These are phyloP conservation scores for Pseudopyrenochaeta lycopersici DNA, from an alignment of 2,329 filamentous ascomycete species.

Conservation along the genomic window DNA sequence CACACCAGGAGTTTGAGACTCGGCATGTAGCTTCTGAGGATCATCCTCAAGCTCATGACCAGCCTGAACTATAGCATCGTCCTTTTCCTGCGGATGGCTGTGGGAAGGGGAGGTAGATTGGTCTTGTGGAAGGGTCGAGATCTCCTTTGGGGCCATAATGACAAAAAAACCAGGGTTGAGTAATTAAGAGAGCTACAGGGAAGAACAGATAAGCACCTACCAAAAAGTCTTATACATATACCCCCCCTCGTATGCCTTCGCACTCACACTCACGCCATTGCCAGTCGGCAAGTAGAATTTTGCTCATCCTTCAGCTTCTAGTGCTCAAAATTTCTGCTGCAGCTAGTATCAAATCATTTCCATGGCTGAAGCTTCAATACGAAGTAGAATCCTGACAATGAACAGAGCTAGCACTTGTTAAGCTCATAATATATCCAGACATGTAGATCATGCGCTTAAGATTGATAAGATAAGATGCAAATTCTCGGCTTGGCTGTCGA, in stretches of 20 bases:
- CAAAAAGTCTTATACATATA: not conserved
- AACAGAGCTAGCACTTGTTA: not conserved
- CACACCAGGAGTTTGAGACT: slow-evolving; percentile 16
- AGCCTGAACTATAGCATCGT: slow-evolving; percentile 1
- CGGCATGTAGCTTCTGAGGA: slow-evolving; percentile 4
- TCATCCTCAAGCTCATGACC: slow-evolving; percentile 1
- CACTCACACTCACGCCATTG: no score
- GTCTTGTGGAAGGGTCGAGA: not conserved
- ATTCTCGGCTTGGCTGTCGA: slow-evolving; percentile 12
- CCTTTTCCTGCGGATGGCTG: not conserved
- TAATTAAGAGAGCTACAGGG: not conserved
- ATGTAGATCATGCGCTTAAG: not conserved
- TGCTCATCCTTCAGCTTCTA: no score
- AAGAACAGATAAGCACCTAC: not conserved
- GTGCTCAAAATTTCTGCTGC: no score
- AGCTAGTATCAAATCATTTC: no score
- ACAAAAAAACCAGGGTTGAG: not conserved
- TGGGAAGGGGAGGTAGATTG: not conserved
- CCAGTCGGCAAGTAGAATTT: no score
- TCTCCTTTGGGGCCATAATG: slow-evolving; percentile 1
- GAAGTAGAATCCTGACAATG: no score
- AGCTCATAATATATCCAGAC: not conserved
- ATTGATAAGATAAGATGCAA: slow-evolving; percentile 21
- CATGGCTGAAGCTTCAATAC: no score
- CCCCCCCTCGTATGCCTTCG: not conserved